Conservation (phyloP, 495 filamentous ascomycete genomes). For the Penicillium roqueforti region DNA sequence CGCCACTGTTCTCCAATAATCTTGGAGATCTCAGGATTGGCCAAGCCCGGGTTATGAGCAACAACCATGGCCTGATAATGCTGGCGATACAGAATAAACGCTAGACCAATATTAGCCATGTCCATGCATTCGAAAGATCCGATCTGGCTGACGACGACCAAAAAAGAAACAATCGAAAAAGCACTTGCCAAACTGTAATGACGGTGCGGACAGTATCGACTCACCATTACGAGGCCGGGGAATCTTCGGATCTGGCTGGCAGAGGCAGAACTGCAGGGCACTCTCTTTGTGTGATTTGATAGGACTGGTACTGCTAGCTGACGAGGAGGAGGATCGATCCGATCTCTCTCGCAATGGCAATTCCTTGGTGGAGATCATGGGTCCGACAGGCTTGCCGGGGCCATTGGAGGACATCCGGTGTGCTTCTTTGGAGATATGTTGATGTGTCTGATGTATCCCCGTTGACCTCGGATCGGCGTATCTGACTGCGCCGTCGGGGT, state of each 20-base stretch:
- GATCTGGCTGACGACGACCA: background rate
- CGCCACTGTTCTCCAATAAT: slow-evolving; percentile 95
- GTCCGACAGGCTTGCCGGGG: slow-evolving; percentile 1
- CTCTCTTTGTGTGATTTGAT: slow-evolving; percentile 34
- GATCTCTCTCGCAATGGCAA: slow-evolving; percentile 10
- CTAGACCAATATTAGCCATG: slow-evolving; percentile 45
- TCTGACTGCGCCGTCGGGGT: slow-evolving; percentile 8
- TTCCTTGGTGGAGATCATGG: slow-evolving; percentile 12
- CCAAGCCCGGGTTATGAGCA: slow-evolving; percentile 75
- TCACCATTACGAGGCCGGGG: slow-evolving; percentile 92
- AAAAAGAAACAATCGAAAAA: slow-evolving; percentile 15
- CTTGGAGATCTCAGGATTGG: slow-evolving; percentile 97
- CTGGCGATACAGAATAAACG: slow-evolving; percentile 96
- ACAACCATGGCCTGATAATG: slow-evolving; percentile 83
- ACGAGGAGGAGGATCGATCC: slow-evolving; percentile 27
- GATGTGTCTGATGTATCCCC: slow-evolving; percentile 28
- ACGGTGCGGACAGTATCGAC: slow-evolving; percentile 33
- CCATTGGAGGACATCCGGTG: slow-evolving; percentile 12
- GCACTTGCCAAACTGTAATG: slow-evolving; percentile 26
- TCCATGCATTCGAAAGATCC: slow-evolving; percentile 1
- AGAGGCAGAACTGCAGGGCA: slow-evolving; percentile 74
- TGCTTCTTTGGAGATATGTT: slow-evolving; percentile 23
- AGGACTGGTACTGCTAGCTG: slow-evolving; percentile 36
- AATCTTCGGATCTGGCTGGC: slow-evolving; percentile 89
- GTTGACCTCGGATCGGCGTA: slow-evolving; percentile 22